Evolutionary conservation across 2,329 filamentous ascomycete genomes (phyloP), one percentile per base, ranked within the genome.

Genomic region (Cladosporium sp.): DNA sequence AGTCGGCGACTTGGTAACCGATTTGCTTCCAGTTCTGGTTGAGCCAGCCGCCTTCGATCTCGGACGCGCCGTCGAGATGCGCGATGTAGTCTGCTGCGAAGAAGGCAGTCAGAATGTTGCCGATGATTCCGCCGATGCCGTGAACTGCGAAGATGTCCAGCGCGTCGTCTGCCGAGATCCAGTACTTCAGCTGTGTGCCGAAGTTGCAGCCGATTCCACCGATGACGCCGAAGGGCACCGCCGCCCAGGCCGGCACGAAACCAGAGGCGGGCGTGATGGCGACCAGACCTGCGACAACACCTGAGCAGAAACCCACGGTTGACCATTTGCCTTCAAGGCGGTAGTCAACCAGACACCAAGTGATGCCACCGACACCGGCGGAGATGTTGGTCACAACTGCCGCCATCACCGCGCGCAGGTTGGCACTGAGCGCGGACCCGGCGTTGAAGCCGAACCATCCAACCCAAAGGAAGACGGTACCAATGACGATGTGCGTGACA

Each of bases 371-470:
- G 7, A 90, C 82, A 53, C 86, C 89, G 30, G 89, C 90, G 19
- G 89, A 85, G 24, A 95, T 73, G 67, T 95, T 93, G 48, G 90
- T 95, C 38, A 92, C 88, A 1, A 92, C 78, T 9, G 86, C 87
- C 39, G 90, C 90, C 84, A 95, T 89, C 61, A 95, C 80, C 39
- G 88, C 88, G 43, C 90, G 85, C 64, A 95, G 70, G 68, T 93
- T 95, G 45, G 89, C 89, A 43, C 84, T 78, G 50, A 93, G 75
- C 12, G 89, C 89, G 13, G 86, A 90, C 57, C 89, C 89, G 43
- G 88, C 89, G 62, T 95, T 96, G 82, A 96, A 96, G 42, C 90
- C 90, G 64, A 95, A 95, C 90, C 89, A 96, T 48, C 90, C 90
- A 13, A 95, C 87, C 89, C 90, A 96, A 13, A 96, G 83, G 72